phyloP scores from a whole-genome alignment of 139 green algal genomes.

The Chlorella sorokiniana region DNA sequence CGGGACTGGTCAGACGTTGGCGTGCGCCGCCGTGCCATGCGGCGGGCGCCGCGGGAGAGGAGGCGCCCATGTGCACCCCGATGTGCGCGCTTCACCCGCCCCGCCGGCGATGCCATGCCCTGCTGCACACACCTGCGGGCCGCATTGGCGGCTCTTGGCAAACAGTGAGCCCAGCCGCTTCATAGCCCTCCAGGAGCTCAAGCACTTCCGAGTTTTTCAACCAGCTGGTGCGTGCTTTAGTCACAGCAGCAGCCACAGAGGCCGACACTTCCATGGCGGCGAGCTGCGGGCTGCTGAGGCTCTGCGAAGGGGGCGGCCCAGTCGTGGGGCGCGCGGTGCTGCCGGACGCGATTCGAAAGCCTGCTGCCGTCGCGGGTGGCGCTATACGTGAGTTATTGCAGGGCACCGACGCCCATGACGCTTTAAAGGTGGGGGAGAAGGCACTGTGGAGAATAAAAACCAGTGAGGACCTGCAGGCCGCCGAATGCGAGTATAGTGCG shows the following conservation, averaged over 20 bases:
- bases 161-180: slow-evolving; percentile 8
- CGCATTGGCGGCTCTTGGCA: slow-evolving; percentile 27
- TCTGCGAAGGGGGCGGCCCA: not conserved
- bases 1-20: not conserved
- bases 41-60: no score
- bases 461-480: no score
- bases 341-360: no score
- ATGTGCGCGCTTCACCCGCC: not conserved
- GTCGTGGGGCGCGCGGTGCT: not conserved
- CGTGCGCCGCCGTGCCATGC: no score
- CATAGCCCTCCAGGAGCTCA: slow-evolving; percentile 32
- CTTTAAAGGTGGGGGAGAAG: no score
- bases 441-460: no score
- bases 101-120: not conserved
- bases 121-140: slow-evolving; percentile 34
- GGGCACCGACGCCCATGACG: no score
- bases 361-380: no score
- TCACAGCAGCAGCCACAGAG: slow-evolving; percentile 11
- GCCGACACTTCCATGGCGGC: not conserved
- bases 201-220: slow-evolving; percentile 48
- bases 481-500: no score
- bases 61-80: not conserved
- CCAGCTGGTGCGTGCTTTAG: slow-evolving; percentile 41
- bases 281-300: not conserved
- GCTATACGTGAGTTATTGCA: no score